Evolutionary conservation across 2,329 filamentous ascomycete genomes (phyloP).

Genomic region (Botrytis medusae): DNA sequence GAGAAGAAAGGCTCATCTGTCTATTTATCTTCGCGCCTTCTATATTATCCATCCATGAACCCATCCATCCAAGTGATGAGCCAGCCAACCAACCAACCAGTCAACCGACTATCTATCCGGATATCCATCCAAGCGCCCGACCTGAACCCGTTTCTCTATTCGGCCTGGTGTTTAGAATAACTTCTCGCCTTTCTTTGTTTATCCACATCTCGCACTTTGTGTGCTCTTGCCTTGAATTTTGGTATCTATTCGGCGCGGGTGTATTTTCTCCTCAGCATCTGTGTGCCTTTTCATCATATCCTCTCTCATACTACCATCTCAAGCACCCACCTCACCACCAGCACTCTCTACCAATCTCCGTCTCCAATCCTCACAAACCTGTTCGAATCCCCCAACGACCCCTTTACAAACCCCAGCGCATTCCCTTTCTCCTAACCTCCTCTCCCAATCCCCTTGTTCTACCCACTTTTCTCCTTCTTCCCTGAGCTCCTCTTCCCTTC

Average conservation of each 20-base stretch:
- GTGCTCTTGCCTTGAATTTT: background rate
- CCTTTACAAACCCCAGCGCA: constrained; percentile 82
- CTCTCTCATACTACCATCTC: background rate
- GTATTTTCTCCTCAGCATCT: background rate
- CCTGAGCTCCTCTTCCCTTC: constrained; percentile 75
- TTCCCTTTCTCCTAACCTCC: constrained; percentile 71
- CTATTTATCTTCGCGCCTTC: background rate
- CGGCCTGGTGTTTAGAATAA: background rate
- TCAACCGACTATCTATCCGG: constrained; percentile 1
- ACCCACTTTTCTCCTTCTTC: constrained; percentile 85
- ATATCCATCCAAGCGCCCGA: constrained; percentile 7
- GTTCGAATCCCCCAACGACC: constrained; percentile 89
- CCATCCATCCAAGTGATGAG: background rate
- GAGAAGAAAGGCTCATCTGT: background rate
- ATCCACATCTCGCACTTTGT: background rate
- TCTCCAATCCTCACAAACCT: constrained; percentile 83
- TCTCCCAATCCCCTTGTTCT: constrained; percentile 78
- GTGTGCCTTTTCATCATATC: background rate
- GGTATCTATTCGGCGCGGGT: background rate
- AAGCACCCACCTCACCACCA: constrained; percentile 29
- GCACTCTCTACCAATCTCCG: constrained; percentile 67
- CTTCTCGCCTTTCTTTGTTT: background rate
- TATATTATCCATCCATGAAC: constrained; percentile 4
- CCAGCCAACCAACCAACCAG: background rate
- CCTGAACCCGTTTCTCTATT: background rate